Percentiles rank a stretch among this genome's conserved stretches.
Evolutionary conservation across 2,329 filamentous ascomycete genomes (phyloP).

Genomic region (Ophiosphaerella herpotricha): DNA sequence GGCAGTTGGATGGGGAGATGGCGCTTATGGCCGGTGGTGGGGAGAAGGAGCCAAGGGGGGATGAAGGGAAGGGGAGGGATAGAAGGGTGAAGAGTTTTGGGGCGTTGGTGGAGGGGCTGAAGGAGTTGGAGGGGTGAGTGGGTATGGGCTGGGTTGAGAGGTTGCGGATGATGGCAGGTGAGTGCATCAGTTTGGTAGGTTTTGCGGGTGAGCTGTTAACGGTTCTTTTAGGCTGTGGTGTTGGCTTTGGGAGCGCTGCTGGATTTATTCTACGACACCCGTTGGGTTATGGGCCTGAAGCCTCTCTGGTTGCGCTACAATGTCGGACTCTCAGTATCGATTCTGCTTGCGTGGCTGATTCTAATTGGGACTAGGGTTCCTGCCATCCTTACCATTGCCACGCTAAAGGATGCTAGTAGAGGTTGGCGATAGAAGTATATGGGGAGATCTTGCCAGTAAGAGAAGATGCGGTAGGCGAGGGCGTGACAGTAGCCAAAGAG

Average conservation of each 20-base stretch:
- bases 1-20: constrained; percentile 17
- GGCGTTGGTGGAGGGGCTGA: constrained; percentile 34
- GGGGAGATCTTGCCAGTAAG: constrained; percentile 1
- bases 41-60: constrained; percentile 2
- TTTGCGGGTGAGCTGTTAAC: too few species aligned
- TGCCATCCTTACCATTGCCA: background rate
- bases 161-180: too few species aligned
- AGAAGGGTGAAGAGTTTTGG: constrained; percentile 27
- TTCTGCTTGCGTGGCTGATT: constrained; percentile 2
- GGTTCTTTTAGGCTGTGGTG: too few species aligned
- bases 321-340: constrained; percentile 5
- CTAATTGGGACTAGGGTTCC: background rate
- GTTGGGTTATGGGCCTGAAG: too few species aligned
- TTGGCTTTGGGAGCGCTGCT: too few species aligned
- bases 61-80: constrained; percentile 5
- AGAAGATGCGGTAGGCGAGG: constrained; percentile 7
- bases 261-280: too few species aligned
- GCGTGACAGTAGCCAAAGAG: constrained; percentile 5
- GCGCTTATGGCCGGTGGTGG: background rate
- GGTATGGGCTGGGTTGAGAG: background rate
- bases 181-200: too few species aligned
- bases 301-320: background rate
- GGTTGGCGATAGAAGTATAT: background rate
- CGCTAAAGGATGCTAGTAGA: background rate
- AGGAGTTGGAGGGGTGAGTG: constrained; percentile 27